phyloP scores from a whole-genome alignment of 139 green algal species.

The Desmodesmus armatus region DNA sequence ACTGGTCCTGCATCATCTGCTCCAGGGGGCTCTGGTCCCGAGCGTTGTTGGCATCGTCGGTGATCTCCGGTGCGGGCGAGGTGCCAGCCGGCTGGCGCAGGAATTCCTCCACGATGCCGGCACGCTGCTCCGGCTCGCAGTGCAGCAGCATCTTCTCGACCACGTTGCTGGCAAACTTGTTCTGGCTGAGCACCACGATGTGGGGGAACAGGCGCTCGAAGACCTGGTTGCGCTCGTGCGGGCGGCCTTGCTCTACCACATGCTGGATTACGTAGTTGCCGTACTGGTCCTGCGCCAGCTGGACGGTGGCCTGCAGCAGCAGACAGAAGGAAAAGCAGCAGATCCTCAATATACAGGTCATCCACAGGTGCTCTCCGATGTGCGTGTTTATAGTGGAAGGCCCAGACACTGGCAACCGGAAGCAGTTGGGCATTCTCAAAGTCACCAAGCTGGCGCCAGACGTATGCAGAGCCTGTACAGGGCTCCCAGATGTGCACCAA shows the following conservation, averaged over 20 bases:
- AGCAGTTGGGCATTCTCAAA: too few species aligned
- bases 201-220: conserved; percentile 65
- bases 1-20: conserved; percentile 92
- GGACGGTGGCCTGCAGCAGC: conserved; percentile 44
- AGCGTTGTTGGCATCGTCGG: not conserved
- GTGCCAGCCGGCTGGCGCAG: conserved; percentile 45
- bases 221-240: conserved; percentile 58
- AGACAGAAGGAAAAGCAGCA: not conserved
- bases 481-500: too few species aligned
- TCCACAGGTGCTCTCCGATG: too few species aligned
- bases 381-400: too few species aligned
- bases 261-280: conserved; percentile 98
- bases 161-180: conserved; percentile 98
- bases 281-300: conserved; percentile 89
- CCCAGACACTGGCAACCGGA: too few species aligned
- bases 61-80: not conserved
- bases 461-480: too few species aligned
- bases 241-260: conserved; percentile 71
- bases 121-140: conserved; percentile 62
- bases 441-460: too few species aligned
- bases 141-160: conserved; percentile 91
- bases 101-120: conserved; percentile 79
- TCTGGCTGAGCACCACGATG: conserved; percentile 78
- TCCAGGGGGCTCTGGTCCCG: conserved; percentile 58
- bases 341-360: too few species aligned